Evolutionary conservation across 805 yeast genomes (phyloP), one percentile per base, ranked within the genome.

Genomic region (Metschnikowia aberdeeniae): DNA sequence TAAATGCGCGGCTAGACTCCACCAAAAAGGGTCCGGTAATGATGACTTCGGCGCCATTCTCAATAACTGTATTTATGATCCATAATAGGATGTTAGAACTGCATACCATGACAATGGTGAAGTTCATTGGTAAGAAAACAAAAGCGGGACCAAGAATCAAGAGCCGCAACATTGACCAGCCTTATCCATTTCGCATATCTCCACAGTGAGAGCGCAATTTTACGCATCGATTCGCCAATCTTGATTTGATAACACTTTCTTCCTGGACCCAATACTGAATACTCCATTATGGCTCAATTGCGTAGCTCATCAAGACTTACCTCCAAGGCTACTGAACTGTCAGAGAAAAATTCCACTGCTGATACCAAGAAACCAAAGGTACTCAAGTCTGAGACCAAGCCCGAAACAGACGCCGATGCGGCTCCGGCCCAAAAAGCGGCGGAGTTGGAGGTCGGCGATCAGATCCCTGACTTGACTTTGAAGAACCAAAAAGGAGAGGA

Each of bases 401-500:
- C 48, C 3, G 35, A 17, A 24, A 13, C n/a, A 7, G 6, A 32
- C 17, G 13, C 20, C 40, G 27, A 28, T 27, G 12, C 14, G 10
- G 22, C 13, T 7, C 37, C 37, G 24, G 36, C 28, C n/a, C 31
- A 37, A 13, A 34, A 11, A n/a, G 13, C 1, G 20, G 32, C 19
- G 12, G 70, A 65, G 48, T 36, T 68, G 30, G 59, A 77, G 44
- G 68, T 79, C 13, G 93, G 90, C 24, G 89, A 81, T 56, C 64
- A 63, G 8, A 73, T 86, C 36, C 95, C 95, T 11, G 82, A 80
- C 46, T 53, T 89, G 36, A 71, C 73, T 1, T 68, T 89, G 34
- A 52, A 69, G 43, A 81, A 87, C 58, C 92, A 92, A 63, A 84
- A 84, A 51, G 89, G 77, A n/a, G 71, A 79, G 31, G 76, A 74